Percentiles rank a stretch among this genome's conserved stretches.
phyloP scores from a whole-genome alignment of 495 filamentous ascomycete species.

The Penicillium samsonianum region DNA sequence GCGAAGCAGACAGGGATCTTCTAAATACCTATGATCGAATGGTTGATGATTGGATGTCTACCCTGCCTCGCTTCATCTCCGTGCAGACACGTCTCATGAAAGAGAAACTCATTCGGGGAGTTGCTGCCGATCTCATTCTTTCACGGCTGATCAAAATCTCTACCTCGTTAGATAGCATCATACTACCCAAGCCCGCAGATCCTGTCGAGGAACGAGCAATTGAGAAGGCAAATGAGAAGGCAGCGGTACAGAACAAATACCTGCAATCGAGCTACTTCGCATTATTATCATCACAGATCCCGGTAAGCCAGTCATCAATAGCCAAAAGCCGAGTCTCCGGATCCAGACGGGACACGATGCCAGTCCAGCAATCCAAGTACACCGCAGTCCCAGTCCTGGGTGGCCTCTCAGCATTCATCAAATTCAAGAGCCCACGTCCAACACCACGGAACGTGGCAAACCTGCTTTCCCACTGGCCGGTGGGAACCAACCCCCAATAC shows the following conservation, averaged over 20 bases:
- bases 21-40: conserved; percentile 41
- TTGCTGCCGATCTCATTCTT: conserved; percentile 44
- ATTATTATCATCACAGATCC: conserved; percentile 19
- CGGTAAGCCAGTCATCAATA: conserved; percentile 17
- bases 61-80: conserved; percentile 37
- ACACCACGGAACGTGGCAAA: conserved; percentile 29
- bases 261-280: conserved; percentile 2
- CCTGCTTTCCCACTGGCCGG: conserved; percentile 47
- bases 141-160: conserved; percentile 31
- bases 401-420: conserved; percentile 36
- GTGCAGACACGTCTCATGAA: conserved; percentile 41
- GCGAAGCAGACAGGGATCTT: conserved; percentile 22
- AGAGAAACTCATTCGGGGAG: conserved; percentile 41
- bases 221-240: background rate
- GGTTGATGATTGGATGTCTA: conserved; percentile 43
- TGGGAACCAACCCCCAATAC: conserved; percentile 37
- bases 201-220: background rate
- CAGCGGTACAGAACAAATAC: conserved; percentile 5
- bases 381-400: conserved; percentile 17
- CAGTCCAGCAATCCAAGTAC: conserved; percentile 9
- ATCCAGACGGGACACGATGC: background rate
- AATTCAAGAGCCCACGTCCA: conserved; percentile 27
- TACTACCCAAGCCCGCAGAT: background rate
- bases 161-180: conserved; percentile 3
- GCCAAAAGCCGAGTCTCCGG: background rate